Conservation (phyloP, 2,329 filamentous ascomycete genomes). For the Ceratocystis colombiana region DNA sequence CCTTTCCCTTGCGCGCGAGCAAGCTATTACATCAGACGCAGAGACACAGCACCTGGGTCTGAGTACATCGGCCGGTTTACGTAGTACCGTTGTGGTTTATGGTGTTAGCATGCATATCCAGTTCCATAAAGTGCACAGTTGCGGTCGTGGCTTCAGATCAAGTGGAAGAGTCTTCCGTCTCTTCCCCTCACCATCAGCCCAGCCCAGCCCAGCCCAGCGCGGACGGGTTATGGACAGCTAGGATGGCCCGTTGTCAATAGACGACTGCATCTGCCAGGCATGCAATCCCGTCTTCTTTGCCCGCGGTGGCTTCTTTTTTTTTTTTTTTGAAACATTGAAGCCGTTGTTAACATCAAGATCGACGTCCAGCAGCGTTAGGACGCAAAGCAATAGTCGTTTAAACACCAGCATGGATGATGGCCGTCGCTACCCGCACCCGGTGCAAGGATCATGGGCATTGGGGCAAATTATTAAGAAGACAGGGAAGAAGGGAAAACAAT, state of each 20-base stretch:
- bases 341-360: background rate
- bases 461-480: background rate
- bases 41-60: background rate
- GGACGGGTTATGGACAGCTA: too few species aligned
- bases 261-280: too few species aligned
- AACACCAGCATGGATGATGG: conserved; percentile 6
- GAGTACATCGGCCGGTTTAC: background rate
- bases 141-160: background rate
- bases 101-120: background rate
- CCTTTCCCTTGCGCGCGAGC: background rate
- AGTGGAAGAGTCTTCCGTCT: background rate
- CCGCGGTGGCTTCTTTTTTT: too few species aligned
- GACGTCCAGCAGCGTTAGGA: background rate
- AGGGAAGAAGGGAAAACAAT: background rate
- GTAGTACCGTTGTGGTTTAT: background rate
- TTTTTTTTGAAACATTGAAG: background rate
- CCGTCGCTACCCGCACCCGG: background rate
- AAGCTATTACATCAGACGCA: background rate
- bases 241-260: too few species aligned
- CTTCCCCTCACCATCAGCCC: too few species aligned
- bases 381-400: conserved; percentile 2
- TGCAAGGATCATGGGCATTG: conserved; percentile 14
- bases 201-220: too few species aligned
- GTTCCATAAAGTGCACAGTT: background rate
- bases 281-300: too few species aligned